Percentiles rank a stretch among this genome's conserved stretches.
Conservation (phyloP, 352 stramenopile genomes). For the Phytophthora citrophthora region DNA sequence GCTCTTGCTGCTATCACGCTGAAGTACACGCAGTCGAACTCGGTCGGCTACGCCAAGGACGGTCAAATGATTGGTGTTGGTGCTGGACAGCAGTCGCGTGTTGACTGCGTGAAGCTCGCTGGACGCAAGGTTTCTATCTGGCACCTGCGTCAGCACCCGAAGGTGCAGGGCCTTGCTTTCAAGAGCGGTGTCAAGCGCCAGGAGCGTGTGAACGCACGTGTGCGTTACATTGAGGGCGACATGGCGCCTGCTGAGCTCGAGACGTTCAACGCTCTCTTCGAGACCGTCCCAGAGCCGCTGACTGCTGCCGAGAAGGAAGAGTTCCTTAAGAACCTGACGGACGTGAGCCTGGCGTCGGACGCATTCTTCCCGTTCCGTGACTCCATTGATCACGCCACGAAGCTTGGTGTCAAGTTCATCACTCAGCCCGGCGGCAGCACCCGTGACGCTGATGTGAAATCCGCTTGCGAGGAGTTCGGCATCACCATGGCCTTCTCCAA, state of each 20-base stretch:
- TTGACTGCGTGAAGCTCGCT: constrained; percentile 99
- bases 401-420: constrained; percentile 97
- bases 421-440: constrained; percentile 94
- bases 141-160: constrained; percentile 98
- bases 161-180: constrained; percentile 96
- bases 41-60: constrained; percentile 98
- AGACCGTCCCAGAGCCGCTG: constrained; percentile 92
- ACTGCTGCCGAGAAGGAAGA: constrained; percentile 95
- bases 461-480: constrained; percentile 97
- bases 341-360: constrained; percentile 97
- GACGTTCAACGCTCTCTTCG: constrained; percentile 97
- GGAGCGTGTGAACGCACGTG: constrained; percentile 98
- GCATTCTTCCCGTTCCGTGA: constrained; percentile 99
- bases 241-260: constrained; percentile 96
- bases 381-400: constrained; percentile 97
- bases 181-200: constrained; percentile 98
- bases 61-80: constrained; percentile 99
- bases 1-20: constrained; percentile 99
- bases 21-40: constrained; percentile 99
- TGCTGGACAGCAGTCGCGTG: constrained; percentile 98
- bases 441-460: constrained; percentile 91
- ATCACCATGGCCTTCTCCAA: constrained; percentile 99
- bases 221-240: constrained; percentile 99
- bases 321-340: constrained; percentile 91
- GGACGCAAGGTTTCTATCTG: constrained; percentile 98